Evolutionary conservation across 495 filamentous ascomycete genomes (phyloP).

Genomic region (Talaromyces borbonicus): DNA sequence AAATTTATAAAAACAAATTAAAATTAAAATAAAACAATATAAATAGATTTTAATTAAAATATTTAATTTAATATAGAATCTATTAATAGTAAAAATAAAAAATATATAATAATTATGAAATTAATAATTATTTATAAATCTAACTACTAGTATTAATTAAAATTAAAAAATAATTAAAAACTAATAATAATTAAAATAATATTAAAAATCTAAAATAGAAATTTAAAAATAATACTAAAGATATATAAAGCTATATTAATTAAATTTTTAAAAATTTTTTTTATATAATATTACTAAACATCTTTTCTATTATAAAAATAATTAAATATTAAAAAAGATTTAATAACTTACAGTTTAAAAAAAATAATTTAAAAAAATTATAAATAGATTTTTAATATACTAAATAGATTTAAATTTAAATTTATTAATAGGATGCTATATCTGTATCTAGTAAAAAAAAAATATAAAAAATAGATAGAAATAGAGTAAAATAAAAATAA

Average conservation of each 20-base stretch:
- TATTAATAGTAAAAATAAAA: no score
- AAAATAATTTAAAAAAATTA: background rate
- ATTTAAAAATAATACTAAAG: no score
- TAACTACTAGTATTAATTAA: constrained; percentile 10
- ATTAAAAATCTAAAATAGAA: no score
- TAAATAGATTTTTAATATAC: no score
- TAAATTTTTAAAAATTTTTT: no score
- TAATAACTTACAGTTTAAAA: background rate
- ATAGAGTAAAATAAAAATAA: background rate
- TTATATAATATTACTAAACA: no score
- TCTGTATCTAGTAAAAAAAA: background rate
- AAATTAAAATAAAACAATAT: background rate
- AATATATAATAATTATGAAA: constrained; percentile 9
- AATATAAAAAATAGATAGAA: background rate
- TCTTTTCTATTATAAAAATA: background rate
- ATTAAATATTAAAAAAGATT: background rate
- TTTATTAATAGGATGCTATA: background rate
- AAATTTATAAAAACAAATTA: background rate
- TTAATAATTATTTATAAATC: constrained; percentile 10
- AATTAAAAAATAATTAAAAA: constrained; percentile 8
- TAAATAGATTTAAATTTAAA: background rate
- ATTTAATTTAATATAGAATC: constrained; percentile 8
- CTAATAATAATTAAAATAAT: constrained; percentile 10
- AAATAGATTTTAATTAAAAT: constrained; percentile 8
- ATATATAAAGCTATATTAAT: no score